phyloP scores from a whole-genome alignment of 768 basidiomycete species.

The Naganishia vaughanmartiniae region DNA sequence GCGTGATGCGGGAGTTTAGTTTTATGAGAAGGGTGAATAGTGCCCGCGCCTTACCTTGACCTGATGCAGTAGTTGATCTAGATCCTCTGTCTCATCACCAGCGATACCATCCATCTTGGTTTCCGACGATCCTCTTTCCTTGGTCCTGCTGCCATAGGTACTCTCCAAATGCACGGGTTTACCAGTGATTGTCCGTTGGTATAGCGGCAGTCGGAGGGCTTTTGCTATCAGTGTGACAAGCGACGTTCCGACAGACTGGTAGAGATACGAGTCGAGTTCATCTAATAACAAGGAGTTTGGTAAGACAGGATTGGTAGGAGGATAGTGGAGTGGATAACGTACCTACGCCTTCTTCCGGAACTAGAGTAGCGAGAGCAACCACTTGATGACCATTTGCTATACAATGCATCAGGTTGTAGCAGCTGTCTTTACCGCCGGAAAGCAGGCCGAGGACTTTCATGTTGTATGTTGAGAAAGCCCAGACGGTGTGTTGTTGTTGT shows the following conservation, averaged over 20 bases:
- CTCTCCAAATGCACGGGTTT: slow-evolving; percentile 72
- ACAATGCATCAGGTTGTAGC: slow-evolving; percentile 91
- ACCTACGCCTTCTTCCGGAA: slow-evolving; percentile 85
- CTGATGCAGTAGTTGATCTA: slow-evolving; percentile 65
- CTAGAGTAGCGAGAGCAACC: slow-evolving; percentile 80
- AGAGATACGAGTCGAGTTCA: slow-evolving; percentile 96
- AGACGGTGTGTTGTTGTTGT: not conserved
- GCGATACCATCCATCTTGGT: slow-evolving; percentile 51
- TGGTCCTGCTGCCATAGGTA: slow-evolving; percentile 73
- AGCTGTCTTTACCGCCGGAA: slow-evolving; percentile 96
- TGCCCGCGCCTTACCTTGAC: slow-evolving; percentile 65
- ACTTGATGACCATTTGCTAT: slow-evolving; percentile 79
- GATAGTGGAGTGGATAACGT: slow-evolving; percentile 38
- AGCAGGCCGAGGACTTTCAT: slow-evolving; percentile 83
- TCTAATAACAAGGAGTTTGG: slow-evolving; percentile 58
- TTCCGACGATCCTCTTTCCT: slow-evolving; percentile 40
- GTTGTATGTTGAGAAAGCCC: not conserved
- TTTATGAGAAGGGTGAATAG: not conserved
- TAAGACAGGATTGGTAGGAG: too few species aligned
- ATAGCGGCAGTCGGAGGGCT: slow-evolving; percentile 81
- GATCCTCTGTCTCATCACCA: slow-evolving; percentile 96
- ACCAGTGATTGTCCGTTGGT: slow-evolving; percentile 75
- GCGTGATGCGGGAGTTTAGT: not conserved
- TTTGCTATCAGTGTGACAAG: slow-evolving; percentile 80
- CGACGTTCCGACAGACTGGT: slow-evolving; percentile 98